Evolutionary conservation across 106 monocot genomes (phyloP), one percentile per base, ranked within the genome.

Genomic region (Phalaenopsis aphrodite): DNA sequence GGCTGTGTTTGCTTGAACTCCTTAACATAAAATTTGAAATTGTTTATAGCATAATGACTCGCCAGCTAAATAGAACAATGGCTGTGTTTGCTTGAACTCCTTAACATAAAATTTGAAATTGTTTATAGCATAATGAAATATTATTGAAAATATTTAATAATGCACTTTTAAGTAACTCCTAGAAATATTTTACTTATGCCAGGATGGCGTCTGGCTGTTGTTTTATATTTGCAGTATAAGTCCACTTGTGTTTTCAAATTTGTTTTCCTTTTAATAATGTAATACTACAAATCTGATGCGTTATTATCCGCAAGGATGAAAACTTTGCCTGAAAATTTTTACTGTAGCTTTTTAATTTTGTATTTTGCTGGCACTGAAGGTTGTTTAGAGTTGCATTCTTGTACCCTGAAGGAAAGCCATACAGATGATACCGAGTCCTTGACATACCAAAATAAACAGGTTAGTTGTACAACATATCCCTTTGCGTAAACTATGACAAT

Each of bases 311-410:
- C 2, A 7, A 18, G 42, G 6, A 45, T 71, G 71, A 41, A 71
- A 38, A 52, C 52, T 52, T 30, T 52, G 38, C 38, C 39, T 69
- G 2, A 12, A 37, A 69, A 5, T 45, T 76, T 49, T 10, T 49
- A 11, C 43, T 4, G 30, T 30, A 30, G 30, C 23, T 47, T 76
- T 42, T 49, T 52, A 46, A 10, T 48, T 1, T 49, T 48, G 1
- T 74, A 18, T 48, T 76, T 76, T 76, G 46, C 76, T 49, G 76
- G 17, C 0, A 49, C 46, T 24, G 49, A 76, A 52, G 76, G n/a
- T 17, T 76, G 42, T 49, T 76, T 76, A 76, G 49, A 52, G 76
- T 48, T 46, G 76, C 76, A 76, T 76, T n/a, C 76, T 11, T n/a
- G 23, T 19, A 76, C 9, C 47, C 49, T 48, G 5, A 76, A 48